phyloP scores from a whole-genome alignment of 2,329 filamentous ascomycete species.

The Colletotrichum sp. region DNA sequence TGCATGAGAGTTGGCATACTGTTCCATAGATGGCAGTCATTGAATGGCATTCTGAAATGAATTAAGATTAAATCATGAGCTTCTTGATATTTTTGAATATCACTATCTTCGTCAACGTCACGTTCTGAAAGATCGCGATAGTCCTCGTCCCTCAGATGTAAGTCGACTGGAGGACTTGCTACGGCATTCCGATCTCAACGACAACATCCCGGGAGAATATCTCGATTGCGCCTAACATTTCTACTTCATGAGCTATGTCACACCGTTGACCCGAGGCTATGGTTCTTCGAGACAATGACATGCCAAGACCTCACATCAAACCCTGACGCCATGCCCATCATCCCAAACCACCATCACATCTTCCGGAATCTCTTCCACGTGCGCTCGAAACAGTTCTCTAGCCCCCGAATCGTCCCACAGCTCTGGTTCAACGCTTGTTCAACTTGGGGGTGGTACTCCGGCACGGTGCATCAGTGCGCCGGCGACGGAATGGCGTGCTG shows the following conservation, averaged over 20 bases:
- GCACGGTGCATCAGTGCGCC: neutral
- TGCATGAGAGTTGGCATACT: slow-evolving; percentile 74
- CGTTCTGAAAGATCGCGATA: neutral
- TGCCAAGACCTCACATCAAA: neutral
- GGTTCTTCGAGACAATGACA: neutral
- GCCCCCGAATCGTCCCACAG: neutral
- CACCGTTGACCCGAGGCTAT: neutral
- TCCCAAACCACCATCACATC: neutral
- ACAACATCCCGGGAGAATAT: rapidly evolving
- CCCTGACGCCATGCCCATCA: neutral
- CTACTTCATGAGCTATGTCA: rapidly evolving
- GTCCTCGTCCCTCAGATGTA: neutral
- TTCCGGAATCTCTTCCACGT: neutral
- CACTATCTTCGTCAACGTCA: neutral
- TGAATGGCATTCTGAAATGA: neutral
- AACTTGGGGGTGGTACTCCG: neutral
- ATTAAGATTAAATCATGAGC: neutral
- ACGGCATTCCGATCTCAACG: neutral
- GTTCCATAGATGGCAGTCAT: slow-evolving; percentile 29
- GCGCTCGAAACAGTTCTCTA: neutral
- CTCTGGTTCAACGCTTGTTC: neutral
- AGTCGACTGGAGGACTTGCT: rapidly evolving
- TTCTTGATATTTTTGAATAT: no score
- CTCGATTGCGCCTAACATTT: rapidly evolving
- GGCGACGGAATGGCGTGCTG: slow-evolving; percentile 20